Conservation (phyloP, 768 basidiomycete genomes). For the Mycena albidolilacea region DNA sequence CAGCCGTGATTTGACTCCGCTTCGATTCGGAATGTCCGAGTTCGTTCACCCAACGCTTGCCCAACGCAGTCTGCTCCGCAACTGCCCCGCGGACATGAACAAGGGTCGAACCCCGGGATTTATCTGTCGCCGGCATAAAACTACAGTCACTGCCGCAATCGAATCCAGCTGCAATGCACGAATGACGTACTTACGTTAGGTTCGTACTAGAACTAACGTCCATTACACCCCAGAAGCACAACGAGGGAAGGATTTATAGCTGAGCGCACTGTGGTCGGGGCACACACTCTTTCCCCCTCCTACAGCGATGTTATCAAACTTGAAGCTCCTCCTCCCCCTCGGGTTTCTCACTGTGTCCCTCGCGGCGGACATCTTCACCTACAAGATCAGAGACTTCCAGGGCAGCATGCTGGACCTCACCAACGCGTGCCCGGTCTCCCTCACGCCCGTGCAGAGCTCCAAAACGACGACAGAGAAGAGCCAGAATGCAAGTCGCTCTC, state of each 20-base stretch:
- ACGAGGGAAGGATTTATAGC: not conserved
- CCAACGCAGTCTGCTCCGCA: too few relatives aligned
- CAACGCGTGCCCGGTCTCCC: not conserved
- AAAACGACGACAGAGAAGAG: not conserved
- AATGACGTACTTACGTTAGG: too few relatives aligned
- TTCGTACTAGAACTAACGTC: too few relatives aligned
- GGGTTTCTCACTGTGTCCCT: not conserved
- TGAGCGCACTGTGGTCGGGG: not conserved
- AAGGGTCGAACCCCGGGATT: too few relatives aligned
- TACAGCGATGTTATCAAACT: constrained; percentile 1
- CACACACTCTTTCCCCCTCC: not conserved
- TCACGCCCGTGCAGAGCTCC: constrained; percentile 5
- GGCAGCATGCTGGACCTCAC: constrained; percentile 12
- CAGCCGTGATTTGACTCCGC: too few relatives aligned
- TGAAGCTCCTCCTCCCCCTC: not conserved
- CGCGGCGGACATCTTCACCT: constrained; percentile 18
- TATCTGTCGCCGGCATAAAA: too few relatives aligned
- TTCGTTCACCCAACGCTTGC: too few relatives aligned
- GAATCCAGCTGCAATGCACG: not conserved
- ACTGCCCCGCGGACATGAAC: too few relatives aligned
- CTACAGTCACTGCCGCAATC: too few relatives aligned
- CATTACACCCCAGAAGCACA: too few relatives aligned
- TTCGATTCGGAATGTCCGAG: too few relatives aligned
- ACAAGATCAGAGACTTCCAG: constrained; percentile 22
- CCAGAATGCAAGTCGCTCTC: constrained; percentile 7